These are phyloP conservation scores for Trichaptum fuscoviolaceum DNA, from an alignment of 768 basidiomycete species.

Conservation along the genomic window DNA sequence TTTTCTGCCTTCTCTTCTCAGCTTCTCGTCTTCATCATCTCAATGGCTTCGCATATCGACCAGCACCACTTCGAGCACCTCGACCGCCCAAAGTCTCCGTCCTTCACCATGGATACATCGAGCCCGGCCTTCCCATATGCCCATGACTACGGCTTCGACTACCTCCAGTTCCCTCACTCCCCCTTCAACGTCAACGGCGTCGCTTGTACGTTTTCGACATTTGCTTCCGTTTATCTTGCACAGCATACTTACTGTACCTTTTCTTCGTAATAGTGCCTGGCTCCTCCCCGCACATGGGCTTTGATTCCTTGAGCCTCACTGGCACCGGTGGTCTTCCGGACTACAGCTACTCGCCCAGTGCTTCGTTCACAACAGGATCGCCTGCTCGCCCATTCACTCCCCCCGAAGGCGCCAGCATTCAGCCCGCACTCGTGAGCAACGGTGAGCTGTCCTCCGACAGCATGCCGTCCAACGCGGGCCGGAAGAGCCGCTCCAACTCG, in stretches of 20 bases:
- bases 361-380: constrained; percentile 47
- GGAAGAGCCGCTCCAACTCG: constrained; percentile 56
- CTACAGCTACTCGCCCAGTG: constrained; percentile 51
- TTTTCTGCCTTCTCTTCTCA: constrained; percentile 5
- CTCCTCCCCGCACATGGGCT: constrained; percentile 57
- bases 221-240: neutral
- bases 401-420: constrained; percentile 52
- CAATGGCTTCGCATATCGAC: constrained; percentile 33
- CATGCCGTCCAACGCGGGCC: constrained; percentile 53
- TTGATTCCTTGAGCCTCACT: constrained; percentile 55
- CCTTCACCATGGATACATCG: constrained; percentile 41
- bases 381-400: constrained; percentile 67
- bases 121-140: constrained; percentile 37
- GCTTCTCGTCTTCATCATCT: constrained; percentile 7
- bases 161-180: constrained; percentile 68
- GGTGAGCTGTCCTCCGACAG: constrained; percentile 76
- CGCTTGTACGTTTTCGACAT: constrained; percentile 44
- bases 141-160: constrained; percentile 42
- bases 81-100: constrained; percentile 46
- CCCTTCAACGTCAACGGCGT: constrained; percentile 56
- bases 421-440: constrained; percentile 62
- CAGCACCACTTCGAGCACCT: constrained; percentile 41
- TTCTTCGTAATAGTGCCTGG: constrained; percentile 40
- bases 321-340: constrained; percentile 52
- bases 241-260: constrained; percentile 5